Evolutionary conservation across 2,329 filamentous ascomycete genomes (phyloP).

Genomic region (Aspergillus sp.): DNA sequence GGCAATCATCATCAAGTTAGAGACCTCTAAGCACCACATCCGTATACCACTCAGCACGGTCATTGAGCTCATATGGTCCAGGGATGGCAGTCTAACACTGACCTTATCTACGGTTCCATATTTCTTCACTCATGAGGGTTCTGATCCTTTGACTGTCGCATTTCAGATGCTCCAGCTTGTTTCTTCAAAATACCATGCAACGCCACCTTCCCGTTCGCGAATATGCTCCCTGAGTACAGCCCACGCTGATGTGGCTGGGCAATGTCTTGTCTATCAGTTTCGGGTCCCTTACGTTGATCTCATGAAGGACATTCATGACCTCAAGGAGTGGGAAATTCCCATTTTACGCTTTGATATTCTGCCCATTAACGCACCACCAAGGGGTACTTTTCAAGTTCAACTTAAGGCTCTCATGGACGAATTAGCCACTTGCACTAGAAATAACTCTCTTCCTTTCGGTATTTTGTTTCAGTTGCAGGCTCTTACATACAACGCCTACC

Average conservation of each 20-base stretch:
- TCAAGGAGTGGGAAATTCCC: slow-evolving; percentile 25
- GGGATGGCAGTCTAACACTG: slow-evolving; percentile 46
- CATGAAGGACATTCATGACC: slow-evolving; percentile 23
- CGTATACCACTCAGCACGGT: slow-evolving; percentile 55
- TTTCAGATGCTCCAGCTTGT: background rate
- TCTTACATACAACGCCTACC: slow-evolving; percentile 63
- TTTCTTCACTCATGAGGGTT: slow-evolving; percentile 35
- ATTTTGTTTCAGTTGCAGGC: slow-evolving; percentile 64
- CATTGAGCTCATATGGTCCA: slow-evolving; percentile 49
- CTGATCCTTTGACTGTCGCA: background rate
- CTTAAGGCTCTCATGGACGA: slow-evolving; percentile 32
- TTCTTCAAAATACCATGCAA: background rate
- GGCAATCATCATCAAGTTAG: slow-evolving; percentile 44
- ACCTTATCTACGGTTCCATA: slow-evolving; percentile 57
- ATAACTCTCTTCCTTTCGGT: slow-evolving; percentile 50
- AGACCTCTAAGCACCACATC: slow-evolving; percentile 34
- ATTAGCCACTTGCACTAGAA: slow-evolving; percentile 33
- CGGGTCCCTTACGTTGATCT: slow-evolving; percentile 27
- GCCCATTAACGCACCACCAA: background rate
- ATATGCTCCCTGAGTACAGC: slow-evolving; percentile 6
- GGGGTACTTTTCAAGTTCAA: background rate
- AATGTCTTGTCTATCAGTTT: slow-evolving; percentile 52
- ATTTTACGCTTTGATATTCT: slow-evolving; percentile 23
- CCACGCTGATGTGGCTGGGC: slow-evolving; percentile 17
- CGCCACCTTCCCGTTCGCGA: slow-evolving; percentile 3